Evolutionary conservation across 306 rosid species (phyloP).

Genomic region (Parietaria judaica): DNA sequence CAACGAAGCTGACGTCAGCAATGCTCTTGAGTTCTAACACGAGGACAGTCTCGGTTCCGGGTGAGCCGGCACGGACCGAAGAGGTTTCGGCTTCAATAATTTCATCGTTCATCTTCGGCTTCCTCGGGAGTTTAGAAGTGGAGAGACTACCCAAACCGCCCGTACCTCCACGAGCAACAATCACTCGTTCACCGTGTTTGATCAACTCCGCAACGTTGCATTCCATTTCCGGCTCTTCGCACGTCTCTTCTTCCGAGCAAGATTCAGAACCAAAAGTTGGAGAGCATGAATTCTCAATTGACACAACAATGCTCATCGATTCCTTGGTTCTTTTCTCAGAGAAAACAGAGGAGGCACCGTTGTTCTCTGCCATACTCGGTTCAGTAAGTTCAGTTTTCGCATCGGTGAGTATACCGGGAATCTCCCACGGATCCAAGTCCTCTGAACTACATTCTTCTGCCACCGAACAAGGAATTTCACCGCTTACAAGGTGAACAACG

Average conservation of each 20-base stretch:
- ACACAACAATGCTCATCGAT: constrained; percentile 19
- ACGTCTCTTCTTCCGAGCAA: constrained; percentile 23
- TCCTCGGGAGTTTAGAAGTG: constrained; percentile 35
- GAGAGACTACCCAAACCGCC: constrained; percentile 67
- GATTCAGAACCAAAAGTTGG: constrained; percentile 27
- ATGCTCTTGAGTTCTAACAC: constrained; percentile 85
- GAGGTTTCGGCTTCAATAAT: constrained; percentile 32
- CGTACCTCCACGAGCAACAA: constrained; percentile 68
- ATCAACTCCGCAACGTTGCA: constrained; percentile 71
- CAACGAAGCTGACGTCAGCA: constrained; percentile 90
- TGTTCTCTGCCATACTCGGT: constrained; percentile 20
- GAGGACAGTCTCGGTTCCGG: constrained; percentile 62
- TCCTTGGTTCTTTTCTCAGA: constrained; percentile 20
- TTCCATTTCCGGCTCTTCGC: constrained; percentile 38
- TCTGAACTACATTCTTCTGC: constrained; percentile 30
- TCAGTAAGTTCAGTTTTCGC: constrained; percentile 18
- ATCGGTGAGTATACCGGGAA: constrained; percentile 59
- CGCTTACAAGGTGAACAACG: constrained; percentile 67
- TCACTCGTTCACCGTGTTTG: constrained; percentile 56
- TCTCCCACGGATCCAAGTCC: constrained; percentile 82
- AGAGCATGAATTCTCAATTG: constrained; percentile 20
- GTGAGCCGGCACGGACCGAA: constrained; percentile 36
- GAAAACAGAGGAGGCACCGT: constrained; percentile 18
- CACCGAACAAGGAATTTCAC: constrained; percentile 46
- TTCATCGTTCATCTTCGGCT: constrained; percentile 24